Percentiles rank a stretch among this genome's conserved stretches.
Conservation (phyloP, 345 rosid genomes). For the Gossypium rotundifolium region DNA sequence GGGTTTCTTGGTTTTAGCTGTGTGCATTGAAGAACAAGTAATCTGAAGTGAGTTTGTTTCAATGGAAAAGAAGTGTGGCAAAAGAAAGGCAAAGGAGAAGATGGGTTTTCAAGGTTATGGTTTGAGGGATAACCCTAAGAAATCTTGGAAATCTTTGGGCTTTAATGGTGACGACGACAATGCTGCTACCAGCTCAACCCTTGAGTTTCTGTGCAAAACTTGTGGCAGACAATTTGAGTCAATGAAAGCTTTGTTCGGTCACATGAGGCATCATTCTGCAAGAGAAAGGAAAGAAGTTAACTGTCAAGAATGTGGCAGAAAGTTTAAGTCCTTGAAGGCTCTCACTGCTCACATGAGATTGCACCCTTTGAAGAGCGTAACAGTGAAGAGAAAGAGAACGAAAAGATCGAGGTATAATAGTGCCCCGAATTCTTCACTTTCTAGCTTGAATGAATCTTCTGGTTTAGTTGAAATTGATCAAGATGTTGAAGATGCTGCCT, state of each 20-base stretch:
- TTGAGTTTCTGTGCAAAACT: conserved; percentile 22
- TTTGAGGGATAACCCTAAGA: conserved; percentile 64
- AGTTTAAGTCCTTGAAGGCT: conserved; percentile 31
- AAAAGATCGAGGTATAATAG: conserved; percentile 35
- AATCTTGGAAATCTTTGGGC: conserved; percentile 42
- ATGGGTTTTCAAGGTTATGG: conserved; percentile 33
- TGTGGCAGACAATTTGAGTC: conserved; percentile 41
- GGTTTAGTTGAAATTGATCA: conserved; percentile 28
- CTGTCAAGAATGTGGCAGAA: conserved; percentile 48
- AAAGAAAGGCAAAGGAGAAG: conserved; percentile 9
- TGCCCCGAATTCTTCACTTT: conserved; percentile 33
- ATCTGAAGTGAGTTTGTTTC: conserved; percentile 15
- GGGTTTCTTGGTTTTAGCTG: not conserved
- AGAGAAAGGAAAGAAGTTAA: conserved; percentile 30
- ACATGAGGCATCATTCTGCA: conserved; percentile 45
- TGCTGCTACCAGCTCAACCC: conserved; percentile 10
- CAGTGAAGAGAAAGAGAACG: conserved; percentile 43
- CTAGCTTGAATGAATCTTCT: conserved; percentile 37
- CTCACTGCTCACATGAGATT: conserved; percentile 29
- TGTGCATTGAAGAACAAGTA: conserved; percentile 14
- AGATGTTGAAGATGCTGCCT: conserved; percentile 46
- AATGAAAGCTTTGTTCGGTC: conserved; percentile 40
- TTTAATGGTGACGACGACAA: not conserved
- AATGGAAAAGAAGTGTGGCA: conserved; percentile 19
- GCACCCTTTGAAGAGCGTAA: conserved; percentile 24